phyloP scores from a whole-genome alignment of 2,329 filamentous ascomycete genomes.

The Chaetomium olivaceum region DNA sequence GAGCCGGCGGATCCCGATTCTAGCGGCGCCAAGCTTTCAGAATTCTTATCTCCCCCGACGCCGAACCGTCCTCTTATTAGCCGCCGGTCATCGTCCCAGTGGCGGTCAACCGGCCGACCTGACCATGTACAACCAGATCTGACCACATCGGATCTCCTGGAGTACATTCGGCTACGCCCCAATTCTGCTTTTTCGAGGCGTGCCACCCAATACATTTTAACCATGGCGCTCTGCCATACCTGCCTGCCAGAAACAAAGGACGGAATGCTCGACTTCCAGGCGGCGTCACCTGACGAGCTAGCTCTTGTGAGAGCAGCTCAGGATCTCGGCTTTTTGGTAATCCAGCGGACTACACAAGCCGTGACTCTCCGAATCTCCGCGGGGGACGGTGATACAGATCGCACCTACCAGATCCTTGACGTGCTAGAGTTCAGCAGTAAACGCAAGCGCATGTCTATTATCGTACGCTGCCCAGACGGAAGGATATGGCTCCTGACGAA shows the following conservation, averaged over 20 bases:
- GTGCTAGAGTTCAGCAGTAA: constrained; percentile 87
- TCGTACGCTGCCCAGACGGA: constrained; percentile 78
- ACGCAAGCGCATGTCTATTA: constrained; percentile 84
- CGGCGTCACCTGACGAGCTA: constrained; percentile 82
- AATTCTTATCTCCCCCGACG: neutral
- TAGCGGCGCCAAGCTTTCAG: neutral
- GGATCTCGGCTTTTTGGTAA: constrained; percentile 74
- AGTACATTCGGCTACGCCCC: constrained; percentile 62
- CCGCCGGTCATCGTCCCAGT: constrained; percentile 29
- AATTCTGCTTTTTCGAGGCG: constrained; percentile 72
- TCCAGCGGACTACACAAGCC: constrained; percentile 69
- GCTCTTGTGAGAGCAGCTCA: constrained; percentile 78
- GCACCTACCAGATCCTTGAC: constrained; percentile 73
- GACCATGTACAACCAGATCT: constrained; percentile 40
- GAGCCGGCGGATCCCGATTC: neutral
- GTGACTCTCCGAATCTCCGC: constrained; percentile 62
- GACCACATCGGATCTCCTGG: constrained; percentile 69
- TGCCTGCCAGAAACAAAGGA: constrained; percentile 74
- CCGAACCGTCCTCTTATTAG: neutral
- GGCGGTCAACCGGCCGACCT: constrained; percentile 18
- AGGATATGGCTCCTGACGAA: constrained; percentile 82
- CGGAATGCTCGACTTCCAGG: constrained; percentile 72
- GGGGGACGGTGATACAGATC: constrained; percentile 22
- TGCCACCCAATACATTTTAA: constrained; percentile 70
- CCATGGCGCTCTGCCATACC: constrained; percentile 81